These are phyloP conservation scores for Beta lomatogona DNA, from an alignment of 179 eudicot genomes.

Conservation along the genomic window DNA sequence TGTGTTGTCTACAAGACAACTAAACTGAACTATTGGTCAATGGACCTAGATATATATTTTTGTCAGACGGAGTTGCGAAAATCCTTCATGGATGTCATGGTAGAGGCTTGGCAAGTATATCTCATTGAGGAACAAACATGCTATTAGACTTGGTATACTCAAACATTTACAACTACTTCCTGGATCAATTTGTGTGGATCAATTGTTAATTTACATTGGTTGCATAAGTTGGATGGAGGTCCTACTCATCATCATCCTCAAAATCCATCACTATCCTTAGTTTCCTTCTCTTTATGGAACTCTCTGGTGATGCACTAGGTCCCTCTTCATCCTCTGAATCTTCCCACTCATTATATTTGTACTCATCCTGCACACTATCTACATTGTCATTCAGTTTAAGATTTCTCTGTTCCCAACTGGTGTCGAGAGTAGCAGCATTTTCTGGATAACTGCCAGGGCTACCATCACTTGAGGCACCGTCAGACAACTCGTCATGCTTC, in stretches of 20 bases:
- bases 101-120: too few species aligned
- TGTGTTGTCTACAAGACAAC: too few species aligned
- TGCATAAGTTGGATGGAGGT: background rate
- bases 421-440: constrained; percentile 6
- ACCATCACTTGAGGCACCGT: constrained; percentile 21
- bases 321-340: constrained; percentile 39
- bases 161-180: background rate
- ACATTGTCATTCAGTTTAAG: background rate
- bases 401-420: background rate
- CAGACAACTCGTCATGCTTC: constrained; percentile 39
- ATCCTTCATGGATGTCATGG: too few species aligned
- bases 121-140: too few species aligned
- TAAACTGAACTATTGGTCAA: too few species aligned
- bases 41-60: too few species aligned
- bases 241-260: constrained; percentile 66
- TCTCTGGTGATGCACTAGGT: constrained; percentile 37
- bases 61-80: too few species aligned
- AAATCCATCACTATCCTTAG: constrained; percentile 68
- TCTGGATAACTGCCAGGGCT: background rate
- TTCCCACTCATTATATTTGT: constrained; percentile 27
- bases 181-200: background rate
- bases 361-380: constrained; percentile 10
- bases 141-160: too few species aligned
- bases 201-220: constrained; percentile 16
- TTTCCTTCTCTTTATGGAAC: constrained; percentile 56